A percentile compares a stretch with the other conserved stretches of the same genome.
phyloP scores from a whole-genome alignment of 1,139 yeast species.

The Diutina sp. region DNA sequence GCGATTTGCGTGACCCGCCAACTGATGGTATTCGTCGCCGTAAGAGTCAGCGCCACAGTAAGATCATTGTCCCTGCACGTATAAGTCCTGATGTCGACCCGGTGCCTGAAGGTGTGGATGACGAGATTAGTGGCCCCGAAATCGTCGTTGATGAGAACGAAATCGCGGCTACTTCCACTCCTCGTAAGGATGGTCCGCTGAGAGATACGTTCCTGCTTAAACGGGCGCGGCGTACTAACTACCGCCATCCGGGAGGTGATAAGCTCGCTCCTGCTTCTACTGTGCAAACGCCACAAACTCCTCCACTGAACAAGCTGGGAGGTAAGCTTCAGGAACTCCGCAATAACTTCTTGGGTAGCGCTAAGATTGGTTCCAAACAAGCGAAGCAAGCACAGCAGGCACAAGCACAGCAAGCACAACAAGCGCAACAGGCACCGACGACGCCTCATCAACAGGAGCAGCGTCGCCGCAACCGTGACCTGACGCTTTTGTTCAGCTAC shows the following conservation, averaged over 20 bases:
- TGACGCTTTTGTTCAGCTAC: background rate
- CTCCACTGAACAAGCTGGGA: constrained; percentile 9
- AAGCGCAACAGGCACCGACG: background rate
- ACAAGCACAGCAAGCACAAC: too few relatives aligned
- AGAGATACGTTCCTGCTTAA: constrained; percentile 6
- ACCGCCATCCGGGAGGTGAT: constrained; percentile 16
- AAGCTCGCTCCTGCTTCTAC: constrained; percentile 4
- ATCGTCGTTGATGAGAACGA: background rate
- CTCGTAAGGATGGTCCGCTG: background rate
- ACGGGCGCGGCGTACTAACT: constrained; percentile 30
- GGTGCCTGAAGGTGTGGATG: background rate
- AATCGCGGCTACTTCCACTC: too few relatives aligned
- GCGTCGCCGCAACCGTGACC: background rate
- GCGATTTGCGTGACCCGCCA: background rate
- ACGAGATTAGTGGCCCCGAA: background rate
- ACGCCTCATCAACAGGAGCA: background rate
- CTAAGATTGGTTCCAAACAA: constrained; percentile 2
- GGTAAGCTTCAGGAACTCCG: constrained; percentile 23
- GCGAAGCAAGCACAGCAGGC: background rate
- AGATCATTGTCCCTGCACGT: background rate
- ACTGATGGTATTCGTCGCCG: background rate
- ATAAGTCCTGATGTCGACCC: background rate
- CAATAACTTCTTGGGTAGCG: constrained; percentile 10
- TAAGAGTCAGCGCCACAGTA: background rate
- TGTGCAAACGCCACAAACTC: constrained; percentile 2